Evolutionary conservation across 2,329 filamentous ascomycete genomes (phyloP).

Genomic region (Penicillium expansum): DNA sequence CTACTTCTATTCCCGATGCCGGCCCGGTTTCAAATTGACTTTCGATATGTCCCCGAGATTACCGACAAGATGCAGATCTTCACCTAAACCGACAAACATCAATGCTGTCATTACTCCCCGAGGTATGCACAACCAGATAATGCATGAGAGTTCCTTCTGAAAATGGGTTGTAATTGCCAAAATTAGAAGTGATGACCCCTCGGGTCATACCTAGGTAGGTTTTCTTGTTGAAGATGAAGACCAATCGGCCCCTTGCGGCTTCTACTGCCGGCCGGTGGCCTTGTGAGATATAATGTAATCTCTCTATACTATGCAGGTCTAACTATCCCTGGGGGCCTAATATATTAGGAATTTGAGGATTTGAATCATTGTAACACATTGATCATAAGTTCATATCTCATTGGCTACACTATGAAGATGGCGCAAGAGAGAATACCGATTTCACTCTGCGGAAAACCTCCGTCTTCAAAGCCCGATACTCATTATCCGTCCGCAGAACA

Average conservation of each 20-base stretch:
- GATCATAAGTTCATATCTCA: constrained; percentile 1
- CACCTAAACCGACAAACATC: background rate
- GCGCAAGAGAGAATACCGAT: constrained; percentile 10
- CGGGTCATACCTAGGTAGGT: too few species aligned
- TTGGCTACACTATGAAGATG: background rate
- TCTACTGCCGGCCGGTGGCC: background rate
- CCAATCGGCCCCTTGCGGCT: background rate
- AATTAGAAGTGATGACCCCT: background rate
- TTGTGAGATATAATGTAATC: background rate
- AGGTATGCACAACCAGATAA: background rate
- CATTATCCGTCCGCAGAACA: constrained; percentile 51
- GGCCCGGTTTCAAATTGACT: background rate
- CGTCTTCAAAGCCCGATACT: constrained; percentile 31
- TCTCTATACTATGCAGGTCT: background rate
- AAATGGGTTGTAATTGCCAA: background rate
- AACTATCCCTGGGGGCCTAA: background rate
- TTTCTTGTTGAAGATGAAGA: background rate
- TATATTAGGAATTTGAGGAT: background rate
- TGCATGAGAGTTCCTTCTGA: background rate
- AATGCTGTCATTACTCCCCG: background rate
- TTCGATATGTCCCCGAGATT: background rate
- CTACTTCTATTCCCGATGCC: background rate
- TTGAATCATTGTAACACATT: background rate
- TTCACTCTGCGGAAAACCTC: constrained; percentile 20
- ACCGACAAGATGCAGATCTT: background rate